Conservation (phyloP, 2,329 filamentous ascomycete species). For the Penicillium psychrosexuale region DNA sequence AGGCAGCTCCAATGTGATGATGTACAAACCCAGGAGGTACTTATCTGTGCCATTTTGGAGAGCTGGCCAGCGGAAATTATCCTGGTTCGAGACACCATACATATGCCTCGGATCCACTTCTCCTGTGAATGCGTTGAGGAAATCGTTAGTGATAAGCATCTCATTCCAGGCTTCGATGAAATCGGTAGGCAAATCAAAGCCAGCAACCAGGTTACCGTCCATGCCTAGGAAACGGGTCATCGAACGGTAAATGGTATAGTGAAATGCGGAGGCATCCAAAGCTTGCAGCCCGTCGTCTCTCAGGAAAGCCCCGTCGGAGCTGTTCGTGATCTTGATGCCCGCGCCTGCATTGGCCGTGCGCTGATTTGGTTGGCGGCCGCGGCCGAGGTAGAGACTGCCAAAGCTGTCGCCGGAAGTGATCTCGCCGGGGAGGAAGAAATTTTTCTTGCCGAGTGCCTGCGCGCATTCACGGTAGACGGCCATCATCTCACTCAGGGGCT, state of each 20-base stretch:
- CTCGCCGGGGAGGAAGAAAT: slow-evolving; percentile 64
- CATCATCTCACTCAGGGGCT: slow-evolving; percentile 59
- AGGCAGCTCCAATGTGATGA: slow-evolving; percentile 58
- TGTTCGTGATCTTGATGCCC: slow-evolving; percentile 50
- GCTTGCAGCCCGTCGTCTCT: slow-evolving; percentile 52
- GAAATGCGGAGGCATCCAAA: slow-evolving; percentile 60
- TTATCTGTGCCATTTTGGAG: slow-evolving; percentile 56
- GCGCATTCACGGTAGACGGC: slow-evolving; percentile 57
- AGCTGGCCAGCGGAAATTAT: slow-evolving; percentile 63
- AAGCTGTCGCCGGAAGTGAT: slow-evolving; percentile 62
- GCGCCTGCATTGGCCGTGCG: slow-evolving; percentile 37
- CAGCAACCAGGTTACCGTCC: slow-evolving; percentile 54
- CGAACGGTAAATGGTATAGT: slow-evolving; percentile 60
- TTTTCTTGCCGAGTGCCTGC: slow-evolving; percentile 54
- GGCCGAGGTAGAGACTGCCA: slow-evolving; percentile 59
- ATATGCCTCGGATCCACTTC: slow-evolving; percentile 62
- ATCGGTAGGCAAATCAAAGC: slow-evolving; percentile 54
- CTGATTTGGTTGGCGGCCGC: slow-evolving; percentile 57
- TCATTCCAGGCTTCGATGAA: slow-evolving; percentile 55
- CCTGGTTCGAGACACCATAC: slow-evolving; percentile 63
- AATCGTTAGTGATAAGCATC: slow-evolving; percentile 57
- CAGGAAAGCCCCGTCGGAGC: slow-evolving; percentile 48
- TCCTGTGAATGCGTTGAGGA: slow-evolving; percentile 59
- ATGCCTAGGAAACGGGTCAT: slow-evolving; percentile 60
- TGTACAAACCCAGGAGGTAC: slow-evolving; percentile 56